Evolutionary conservation across 352 stramenopile genomes (phyloP).

Genomic region (Phytopythium montanum): DNA sequence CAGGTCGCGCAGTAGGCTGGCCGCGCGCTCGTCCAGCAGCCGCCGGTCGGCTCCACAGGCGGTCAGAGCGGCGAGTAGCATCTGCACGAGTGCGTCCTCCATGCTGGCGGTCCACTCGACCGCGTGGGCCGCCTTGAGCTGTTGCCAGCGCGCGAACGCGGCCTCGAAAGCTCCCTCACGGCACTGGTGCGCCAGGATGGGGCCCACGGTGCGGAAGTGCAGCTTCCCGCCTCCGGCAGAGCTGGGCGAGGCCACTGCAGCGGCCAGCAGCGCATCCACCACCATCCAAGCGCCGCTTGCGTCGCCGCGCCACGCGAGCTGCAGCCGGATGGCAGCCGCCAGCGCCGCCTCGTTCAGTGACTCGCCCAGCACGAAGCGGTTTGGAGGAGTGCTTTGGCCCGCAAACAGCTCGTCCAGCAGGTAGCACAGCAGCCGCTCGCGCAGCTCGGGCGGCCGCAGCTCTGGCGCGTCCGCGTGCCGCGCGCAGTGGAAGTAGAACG

Average conservation of each 20-base stretch:
- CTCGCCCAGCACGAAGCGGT: slow-evolving; percentile 37
- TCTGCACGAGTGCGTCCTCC: slow-evolving; percentile 67
- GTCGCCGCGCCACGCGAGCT: slow-evolving; percentile 31
- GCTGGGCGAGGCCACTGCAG: neutral
- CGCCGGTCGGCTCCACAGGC: neutral
- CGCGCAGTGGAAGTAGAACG: slow-evolving; percentile 77
- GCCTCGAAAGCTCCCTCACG: slow-evolving; percentile 29
- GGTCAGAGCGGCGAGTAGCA: slow-evolving; percentile 49
- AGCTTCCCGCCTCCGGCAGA: slow-evolving; percentile 28
- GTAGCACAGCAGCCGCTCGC: slow-evolving; percentile 35
- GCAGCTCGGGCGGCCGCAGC: slow-evolving; percentile 25
- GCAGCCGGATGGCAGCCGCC: slow-evolving; percentile 51
- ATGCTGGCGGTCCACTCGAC: slow-evolving; percentile 75
- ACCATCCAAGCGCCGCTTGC: slow-evolving; percentile 44
- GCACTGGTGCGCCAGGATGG: slow-evolving; percentile 60
- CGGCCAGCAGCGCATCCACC: slow-evolving; percentile 31
- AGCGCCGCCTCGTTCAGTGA: slow-evolving; percentile 65
- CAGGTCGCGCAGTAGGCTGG: slow-evolving; percentile 51
- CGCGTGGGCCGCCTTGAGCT: slow-evolving; percentile 37
- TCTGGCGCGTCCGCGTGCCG: slow-evolving; percentile 27
- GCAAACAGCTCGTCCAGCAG: slow-evolving; percentile 47
- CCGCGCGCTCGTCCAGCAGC: slow-evolving; percentile 46
- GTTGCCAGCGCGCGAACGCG: slow-evolving; percentile 49
- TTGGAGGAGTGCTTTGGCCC: no score
- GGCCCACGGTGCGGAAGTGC: slow-evolving; percentile 65